Base-by-base conservation (phyloP, 2,329 filamentous ascomycete species). In the Leptodontidium sp. region DNA sequence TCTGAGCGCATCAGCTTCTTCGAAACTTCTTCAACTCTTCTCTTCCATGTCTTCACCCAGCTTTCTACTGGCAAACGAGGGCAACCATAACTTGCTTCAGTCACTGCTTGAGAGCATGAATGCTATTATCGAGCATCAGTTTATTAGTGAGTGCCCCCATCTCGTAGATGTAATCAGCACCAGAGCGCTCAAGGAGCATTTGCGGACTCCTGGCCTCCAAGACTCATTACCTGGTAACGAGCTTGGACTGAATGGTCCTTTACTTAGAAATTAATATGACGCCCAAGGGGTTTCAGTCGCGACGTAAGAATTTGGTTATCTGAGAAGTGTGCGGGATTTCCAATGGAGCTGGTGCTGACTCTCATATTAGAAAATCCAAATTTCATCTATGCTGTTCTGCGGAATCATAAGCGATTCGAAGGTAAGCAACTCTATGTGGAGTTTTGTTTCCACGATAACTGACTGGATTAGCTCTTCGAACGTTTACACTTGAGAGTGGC, bases 11-110 rank as follows among this genome's bases (percentile, higher is more conserved):
- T 86, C 90, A 2, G 90, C 93, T 17, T 92, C 93, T 77, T 89
- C 91, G 1, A 97, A 94, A 78, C 82, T 98, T 38, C 84, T 98
- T 73, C 94, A 98, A 75, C 84, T 98, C 0, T 97, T 97, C 78
- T 88, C 90, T 4, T 96, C 93, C 43, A 97, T 98, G 92, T 97
- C 95, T 9, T 93, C 94, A 0, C 95, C 96, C 0, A 93, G 92
- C 40, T 99, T 98, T 78, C 83, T 99, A 11, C 84, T 98, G 21
- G 93, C 93, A 8, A 98, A 97, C 75, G 96, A 99, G 68, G 92
- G 88, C 47, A 99, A 99, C 73, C 93, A 98, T 77, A 83, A 84
- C 40, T 86, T 98, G 4, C 84, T 99, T 7, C 87, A 89, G 61
- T 94, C 94, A 0, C 81, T 98, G 32, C 84, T 99, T 11, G 93